These are phyloP conservation scores for Aspergillus flavus DNA, from an alignment of 2,329 filamentous ascomycete species.

Conservation along the genomic window DNA sequence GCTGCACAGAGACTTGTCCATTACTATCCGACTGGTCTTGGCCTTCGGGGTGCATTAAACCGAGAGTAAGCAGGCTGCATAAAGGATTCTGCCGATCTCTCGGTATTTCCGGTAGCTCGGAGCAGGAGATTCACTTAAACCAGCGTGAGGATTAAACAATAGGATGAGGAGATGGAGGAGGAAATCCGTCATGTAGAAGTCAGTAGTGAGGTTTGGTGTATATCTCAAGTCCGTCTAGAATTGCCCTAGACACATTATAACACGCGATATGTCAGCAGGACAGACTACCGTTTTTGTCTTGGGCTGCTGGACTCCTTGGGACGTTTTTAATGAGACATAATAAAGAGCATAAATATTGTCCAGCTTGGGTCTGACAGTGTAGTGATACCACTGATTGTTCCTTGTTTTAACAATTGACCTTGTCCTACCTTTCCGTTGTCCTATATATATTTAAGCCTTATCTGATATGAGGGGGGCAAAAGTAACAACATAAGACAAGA, in stretches of 20 bases:
- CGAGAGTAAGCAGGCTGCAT: background rate
- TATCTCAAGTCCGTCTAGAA: background rate
- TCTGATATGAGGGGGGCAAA: too few relatives aligned
- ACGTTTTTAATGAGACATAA: background rate
- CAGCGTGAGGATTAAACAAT: too few relatives aligned
- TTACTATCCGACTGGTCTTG: background rate
- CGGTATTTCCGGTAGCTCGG: background rate
- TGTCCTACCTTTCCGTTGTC: background rate
- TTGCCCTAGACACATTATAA: too few relatives aligned
- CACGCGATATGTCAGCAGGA: background rate
- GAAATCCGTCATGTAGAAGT: background rate
- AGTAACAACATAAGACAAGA: background rate
- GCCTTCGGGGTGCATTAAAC: background rate
- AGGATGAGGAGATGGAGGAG: background rate
- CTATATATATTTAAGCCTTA: too few relatives aligned
- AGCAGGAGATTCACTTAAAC: accelerated
- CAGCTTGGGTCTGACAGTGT: too few relatives aligned
- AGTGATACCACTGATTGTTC: background rate
- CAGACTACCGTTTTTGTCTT: background rate
- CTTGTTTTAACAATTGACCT: background rate
- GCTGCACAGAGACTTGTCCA: background rate
- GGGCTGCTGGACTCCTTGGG: background rate
- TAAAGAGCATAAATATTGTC: too few relatives aligned
- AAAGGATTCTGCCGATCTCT: background rate
- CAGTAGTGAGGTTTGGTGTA: background rate